phyloP scores from a whole-genome alignment of 768 basidiomycete genomes.

The Russula sp. region DNA sequence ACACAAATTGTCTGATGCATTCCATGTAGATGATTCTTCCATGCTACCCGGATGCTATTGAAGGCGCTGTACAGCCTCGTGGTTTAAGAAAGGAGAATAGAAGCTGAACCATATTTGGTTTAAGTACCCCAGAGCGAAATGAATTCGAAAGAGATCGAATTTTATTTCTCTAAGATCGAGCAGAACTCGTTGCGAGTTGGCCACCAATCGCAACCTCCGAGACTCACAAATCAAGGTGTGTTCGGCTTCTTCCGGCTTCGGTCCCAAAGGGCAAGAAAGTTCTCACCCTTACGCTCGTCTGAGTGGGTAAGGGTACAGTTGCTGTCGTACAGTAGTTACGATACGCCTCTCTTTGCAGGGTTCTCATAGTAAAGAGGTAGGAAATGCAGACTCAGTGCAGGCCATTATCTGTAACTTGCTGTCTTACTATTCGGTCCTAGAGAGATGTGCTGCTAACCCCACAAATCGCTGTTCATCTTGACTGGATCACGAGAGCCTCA shows the following conservation, averaged over 20 bases:
- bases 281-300: neutral
- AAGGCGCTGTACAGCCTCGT: constrained; percentile 12
- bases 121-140: neutral
- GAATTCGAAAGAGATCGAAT: constrained; percentile 14
- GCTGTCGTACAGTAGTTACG: neutral
- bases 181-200: neutral
- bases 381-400: neutral
- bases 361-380: constrained; percentile 1
- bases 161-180: constrained; percentile 2
- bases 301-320: too few species aligned
- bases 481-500: neutral
- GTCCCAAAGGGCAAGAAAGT: neutral
- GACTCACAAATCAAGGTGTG: neutral
- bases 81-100: neutral
- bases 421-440: neutral
- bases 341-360: neutral
- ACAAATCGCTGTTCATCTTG: neutral
- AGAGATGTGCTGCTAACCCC: neutral
- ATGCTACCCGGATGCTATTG: neutral
- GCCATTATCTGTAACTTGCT: too few species aligned
- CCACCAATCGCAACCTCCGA: neutral
- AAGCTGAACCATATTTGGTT: constrained; percentile 1
- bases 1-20: neutral
- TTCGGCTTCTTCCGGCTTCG: constrained; percentile 4
- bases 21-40: neutral